These are phyloP conservation scores for Flaveria sonorensis DNA, from an alignment of 129 eudicot genomes.

Conservation along the genomic window DNA sequence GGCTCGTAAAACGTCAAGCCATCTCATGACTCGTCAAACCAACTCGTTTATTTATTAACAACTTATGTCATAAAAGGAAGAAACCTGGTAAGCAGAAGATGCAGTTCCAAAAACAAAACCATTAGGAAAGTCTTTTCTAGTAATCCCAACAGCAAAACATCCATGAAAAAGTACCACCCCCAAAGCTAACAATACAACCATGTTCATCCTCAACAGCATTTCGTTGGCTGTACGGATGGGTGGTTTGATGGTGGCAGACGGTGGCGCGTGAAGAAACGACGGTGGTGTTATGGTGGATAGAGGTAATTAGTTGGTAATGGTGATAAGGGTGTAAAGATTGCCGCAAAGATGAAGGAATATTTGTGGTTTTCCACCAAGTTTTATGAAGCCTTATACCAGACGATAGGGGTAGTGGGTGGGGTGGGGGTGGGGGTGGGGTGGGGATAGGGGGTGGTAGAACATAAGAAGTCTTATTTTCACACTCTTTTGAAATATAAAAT, in stretches of 20 bases:
- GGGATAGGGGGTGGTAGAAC: too few species aligned
- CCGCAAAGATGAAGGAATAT: not conserved
- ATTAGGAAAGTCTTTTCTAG: conserved; percentile 60
- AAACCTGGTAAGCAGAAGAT: conserved; percentile 86
- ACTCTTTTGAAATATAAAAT: too few species aligned
- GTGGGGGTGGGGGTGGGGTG: too few species aligned
- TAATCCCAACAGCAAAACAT: conserved; percentile 38
- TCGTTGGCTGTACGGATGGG: not conserved
- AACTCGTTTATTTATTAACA: too few species aligned
- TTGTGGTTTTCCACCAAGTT: too few species aligned
- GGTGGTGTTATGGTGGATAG: not conserved
- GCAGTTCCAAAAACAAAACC: conserved; percentile 89
- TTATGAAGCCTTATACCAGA: too few species aligned
- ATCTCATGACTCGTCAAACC: too few species aligned
- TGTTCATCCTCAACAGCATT: conserved; percentile 22
- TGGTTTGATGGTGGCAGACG: conserved; percentile 7
- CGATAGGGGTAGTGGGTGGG: too few species aligned
- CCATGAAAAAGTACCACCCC: conserved; percentile 24
- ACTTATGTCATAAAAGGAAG: not conserved
- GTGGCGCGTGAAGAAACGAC: not conserved
- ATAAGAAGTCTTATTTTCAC: too few species aligned
- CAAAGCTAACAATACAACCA: conserved; percentile 13
- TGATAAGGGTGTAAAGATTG: not conserved
- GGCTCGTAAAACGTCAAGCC: too few species aligned
- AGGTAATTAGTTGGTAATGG: conserved; percentile 1